Base-by-base conservation (phyloP, 306 rosid species). In the Heteromeles arbutifolia region DNA sequence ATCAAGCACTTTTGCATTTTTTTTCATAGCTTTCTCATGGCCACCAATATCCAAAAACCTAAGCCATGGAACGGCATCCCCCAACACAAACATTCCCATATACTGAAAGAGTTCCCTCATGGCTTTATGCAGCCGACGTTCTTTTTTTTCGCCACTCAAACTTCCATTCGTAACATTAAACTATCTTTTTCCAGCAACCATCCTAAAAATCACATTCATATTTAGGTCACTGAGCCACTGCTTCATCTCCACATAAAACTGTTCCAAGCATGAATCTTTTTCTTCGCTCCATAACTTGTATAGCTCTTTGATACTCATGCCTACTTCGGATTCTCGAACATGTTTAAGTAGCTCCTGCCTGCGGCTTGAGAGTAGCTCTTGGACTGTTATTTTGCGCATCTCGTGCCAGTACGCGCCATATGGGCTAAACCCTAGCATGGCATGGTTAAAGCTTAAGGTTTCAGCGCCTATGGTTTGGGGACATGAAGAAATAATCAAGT, bases 1-100 rank as follows among this genome's bases (percentile, higher is more conserved):
- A 34, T 34, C 37, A 34, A 5, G 37, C 37, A 34, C 37, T 34
- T 34, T 34, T 34, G 37, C 37, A 6, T 34, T 32, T 24, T 72
- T 59, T 48, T 76, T 86, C 86, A 84, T 86, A 31, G 80, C 85
- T 66, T 81, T 86, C 66, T 65, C 73, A 34, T 76, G 39, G 2
- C 87, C 90, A 1, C 79, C 82, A 53, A 83, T 37, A 63, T 86
- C 89, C 26, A 78, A 67, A 85, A 83, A 80, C 48, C 79, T 72
- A 9, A 86, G 83, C 43, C 22, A 83, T 25, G 89, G 89, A 52
- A 83, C 26, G 0, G 87, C 87, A 67, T 83, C 89, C 9, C 79
- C 70, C n/a, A 73, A 26, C 70, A 83, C 73, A 66, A 81, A 83
- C 58, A 50, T 3, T 4, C 87, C 84, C 31, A 22, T 2, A 17